phyloP scores from a whole-genome alignment of 371 early-diverging fungal species.

The Lichtheimia hyalospora region DNA sequence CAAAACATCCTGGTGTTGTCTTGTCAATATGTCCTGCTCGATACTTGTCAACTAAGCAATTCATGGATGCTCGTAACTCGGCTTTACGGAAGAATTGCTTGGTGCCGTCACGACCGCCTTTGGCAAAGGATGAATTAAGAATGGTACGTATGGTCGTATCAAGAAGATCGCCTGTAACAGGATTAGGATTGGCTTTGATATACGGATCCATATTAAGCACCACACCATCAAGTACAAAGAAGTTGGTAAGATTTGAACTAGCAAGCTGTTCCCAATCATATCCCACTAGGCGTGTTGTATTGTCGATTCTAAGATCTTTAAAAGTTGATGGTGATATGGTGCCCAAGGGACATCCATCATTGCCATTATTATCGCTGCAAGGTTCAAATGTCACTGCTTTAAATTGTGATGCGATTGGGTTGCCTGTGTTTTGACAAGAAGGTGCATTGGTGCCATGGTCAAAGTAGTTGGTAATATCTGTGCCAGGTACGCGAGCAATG shows the following conservation, averaged over 20 bases:
- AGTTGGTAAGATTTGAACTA: conserved; percentile 33
- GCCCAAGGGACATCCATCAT: conserved; percentile 24
- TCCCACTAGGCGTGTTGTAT: conserved; percentile 50
- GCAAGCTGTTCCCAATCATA: conserved; percentile 66
- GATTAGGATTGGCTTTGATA: conserved; percentile 33
- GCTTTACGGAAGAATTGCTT: conserved; percentile 58
- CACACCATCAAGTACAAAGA: conserved; percentile 66
- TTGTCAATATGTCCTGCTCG: conserved; percentile 79
- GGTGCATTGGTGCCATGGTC: conserved; percentile 17
- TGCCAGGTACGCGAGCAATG: conserved; percentile 35
- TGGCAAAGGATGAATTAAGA: conserved; percentile 23
- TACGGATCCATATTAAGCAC: conserved; percentile 68
- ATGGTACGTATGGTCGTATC: conserved; percentile 57
- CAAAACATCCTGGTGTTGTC: conserved; percentile 85
- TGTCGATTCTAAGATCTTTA: conserved; percentile 15
- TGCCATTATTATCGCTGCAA: conserved; percentile 44
- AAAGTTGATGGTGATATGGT: conserved; percentile 15
- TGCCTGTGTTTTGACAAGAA: conserved; percentile 22
- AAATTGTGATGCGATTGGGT: conserved; percentile 19
- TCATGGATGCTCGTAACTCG: conserved; percentile 45
- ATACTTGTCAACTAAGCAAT: conserved; percentile 67
- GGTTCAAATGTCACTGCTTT: conserved; percentile 43
- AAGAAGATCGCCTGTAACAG: conserved; percentile 43
- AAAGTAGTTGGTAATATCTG: conserved; percentile 58
- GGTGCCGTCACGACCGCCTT: conserved; percentile 68